A percentile compares a stretch with the other conserved stretches of the same genome.
These are phyloP conservation scores for Dioszegia aurantiaca DNA, from an alignment of 768 basidiomycete species.

Conservation along the genomic window DNA sequence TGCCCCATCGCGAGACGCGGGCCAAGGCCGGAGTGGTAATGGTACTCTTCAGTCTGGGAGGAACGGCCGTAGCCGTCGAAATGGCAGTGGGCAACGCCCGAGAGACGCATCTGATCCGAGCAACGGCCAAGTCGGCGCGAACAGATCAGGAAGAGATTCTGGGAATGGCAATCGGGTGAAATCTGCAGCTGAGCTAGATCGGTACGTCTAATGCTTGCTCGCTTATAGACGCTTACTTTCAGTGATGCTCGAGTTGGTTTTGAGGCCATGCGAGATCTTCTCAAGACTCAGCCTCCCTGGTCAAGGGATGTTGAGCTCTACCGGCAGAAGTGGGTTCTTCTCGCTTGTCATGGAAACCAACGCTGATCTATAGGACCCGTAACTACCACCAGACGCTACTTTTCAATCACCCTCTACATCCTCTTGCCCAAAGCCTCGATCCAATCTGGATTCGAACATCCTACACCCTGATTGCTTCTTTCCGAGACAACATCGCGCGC, in stretches of 20 bases:
- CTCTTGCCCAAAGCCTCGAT: constrained; percentile 46
- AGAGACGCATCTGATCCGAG: background rate
- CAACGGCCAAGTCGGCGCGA: background rate
- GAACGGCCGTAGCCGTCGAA: too few relatives aligned
- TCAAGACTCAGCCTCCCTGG: constrained; percentile 70
- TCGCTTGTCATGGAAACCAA: background rate
- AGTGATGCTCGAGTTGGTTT: constrained; percentile 79
- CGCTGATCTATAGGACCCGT: constrained; percentile 23
- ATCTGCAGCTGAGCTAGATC: constrained; percentile 4
- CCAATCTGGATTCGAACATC: constrained; percentile 47
- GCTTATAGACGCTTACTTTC: background rate
- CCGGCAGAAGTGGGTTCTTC: constrained; percentile 70
- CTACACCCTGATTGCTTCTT: constrained; percentile 44
- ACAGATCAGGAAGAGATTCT: background rate
- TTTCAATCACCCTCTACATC: constrained; percentile 37
- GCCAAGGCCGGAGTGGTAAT: too few relatives aligned
- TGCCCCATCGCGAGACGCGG: too few relatives aligned
- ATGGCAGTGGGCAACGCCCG: too few relatives aligned
- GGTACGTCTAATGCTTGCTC: background rate
- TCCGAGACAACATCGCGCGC: constrained; percentile 32
- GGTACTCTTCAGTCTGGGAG: too few relatives aligned
- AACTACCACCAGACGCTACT: constrained; percentile 33
- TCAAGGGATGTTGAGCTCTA: constrained; percentile 81
- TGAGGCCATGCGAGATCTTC: constrained; percentile 66
- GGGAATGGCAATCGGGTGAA: constrained; percentile 4